Evolutionary conservation across 345 rosid genomes (phyloP), one percentile per base, ranked within the genome.

Genomic region (Sonneratia alba): DNA sequence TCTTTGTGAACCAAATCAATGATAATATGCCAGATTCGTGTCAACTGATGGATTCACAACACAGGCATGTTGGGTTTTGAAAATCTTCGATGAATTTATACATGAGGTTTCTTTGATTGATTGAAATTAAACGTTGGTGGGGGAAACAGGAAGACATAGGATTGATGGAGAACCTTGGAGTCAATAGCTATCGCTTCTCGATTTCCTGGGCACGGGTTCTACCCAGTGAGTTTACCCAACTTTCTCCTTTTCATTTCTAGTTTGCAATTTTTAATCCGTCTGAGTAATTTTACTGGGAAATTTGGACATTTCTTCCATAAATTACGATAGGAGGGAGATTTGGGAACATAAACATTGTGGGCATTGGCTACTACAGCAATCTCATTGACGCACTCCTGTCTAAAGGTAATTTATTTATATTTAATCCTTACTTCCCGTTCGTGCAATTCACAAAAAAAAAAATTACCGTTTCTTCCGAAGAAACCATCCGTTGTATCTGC

Each of bases 151-250:
- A 87, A 65, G 97, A 90, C 62, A 63, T 87, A 66, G 80, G 80
- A 57, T 79, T 87, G 42, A 90, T 88, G 97, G 76, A 72, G 12
- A 66, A 69, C 37, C 81, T 90, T 36, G 92, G 94, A 45, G 87
- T 83, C 66, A 79, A 85, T 71, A 86, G 90, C 81, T 91, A 87
- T 57, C 81, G 93, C 27, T 87, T 93, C 77, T 90, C 95, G 18
- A 86, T 89, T 69, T 89, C 98, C 49, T 88, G 95, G 98, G 85
- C 96, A 9, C 80, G 96, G 80, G 63, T 91, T 70, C 82, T 93
- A 74, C 92, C 98, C 4, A 79, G 98, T 93, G 76, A 81, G 90
- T 62, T 24, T 62, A 38, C 24, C 27, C 10, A 73, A 49, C 73
- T 6, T 74, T 36, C 14, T 18, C 6, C 59, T 13, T 47, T 12